These are phyloP conservation scores for Russula sp. DNA, from an alignment of 768 basidiomycete genomes.

Conservation along the genomic window DNA sequence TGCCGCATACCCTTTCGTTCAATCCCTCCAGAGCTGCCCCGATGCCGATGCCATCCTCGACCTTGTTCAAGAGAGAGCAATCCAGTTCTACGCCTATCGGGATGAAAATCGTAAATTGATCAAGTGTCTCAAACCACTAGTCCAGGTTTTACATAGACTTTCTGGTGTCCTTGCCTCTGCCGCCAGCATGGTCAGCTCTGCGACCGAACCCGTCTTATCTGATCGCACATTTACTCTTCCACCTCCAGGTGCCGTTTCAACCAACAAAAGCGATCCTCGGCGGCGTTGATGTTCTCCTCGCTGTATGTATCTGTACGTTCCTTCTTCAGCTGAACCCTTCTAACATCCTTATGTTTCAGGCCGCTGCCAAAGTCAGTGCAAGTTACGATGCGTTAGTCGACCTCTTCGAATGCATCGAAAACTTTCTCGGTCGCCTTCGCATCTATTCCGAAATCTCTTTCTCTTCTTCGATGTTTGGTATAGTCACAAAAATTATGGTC, in stretches of 20 bases:
- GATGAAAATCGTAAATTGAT: background rate
- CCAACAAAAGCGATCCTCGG: background rate
- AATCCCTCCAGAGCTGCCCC: background rate
- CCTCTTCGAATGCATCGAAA: background rate
- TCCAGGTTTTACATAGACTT: background rate
- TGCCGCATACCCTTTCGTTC: background rate
- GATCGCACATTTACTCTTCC: background rate
- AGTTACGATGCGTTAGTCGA: background rate
- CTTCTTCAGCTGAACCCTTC: background rate
- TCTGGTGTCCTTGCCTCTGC: background rate
- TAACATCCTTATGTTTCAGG: background rate
- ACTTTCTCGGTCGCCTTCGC: background rate
- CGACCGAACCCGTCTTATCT: background rate
- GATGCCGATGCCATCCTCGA: background rate
- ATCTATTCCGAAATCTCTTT: background rate
- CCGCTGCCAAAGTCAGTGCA: background rate
- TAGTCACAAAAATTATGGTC: background rate
- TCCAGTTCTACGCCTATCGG: background rate
- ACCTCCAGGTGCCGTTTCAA: background rate
- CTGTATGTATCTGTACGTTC: background rate
- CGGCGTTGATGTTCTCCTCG: background rate
- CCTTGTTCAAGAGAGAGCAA: background rate
- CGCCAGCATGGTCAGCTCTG: background rate
- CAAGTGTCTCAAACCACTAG: background rate
- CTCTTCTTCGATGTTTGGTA: background rate